Base-by-base conservation (phyloP, 108 stramenopile species). In the Cyclotella sp. region DNA sequence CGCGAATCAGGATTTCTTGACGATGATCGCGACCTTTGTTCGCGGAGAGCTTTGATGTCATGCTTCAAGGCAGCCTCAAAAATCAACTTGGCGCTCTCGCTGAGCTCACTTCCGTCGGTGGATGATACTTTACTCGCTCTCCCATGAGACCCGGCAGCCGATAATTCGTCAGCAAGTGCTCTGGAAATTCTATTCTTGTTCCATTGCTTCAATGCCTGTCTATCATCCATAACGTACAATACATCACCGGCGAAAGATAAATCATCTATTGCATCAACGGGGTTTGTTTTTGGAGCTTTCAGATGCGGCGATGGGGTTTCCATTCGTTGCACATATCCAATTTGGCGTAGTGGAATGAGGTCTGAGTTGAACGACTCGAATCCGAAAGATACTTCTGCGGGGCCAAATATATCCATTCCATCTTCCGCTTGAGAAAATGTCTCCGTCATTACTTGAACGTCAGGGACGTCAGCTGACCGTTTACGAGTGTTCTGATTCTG, bases 101-200 rank as follows among this genome's bases (percentile, higher is more conserved):
- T 79, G n/a, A 79, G 44, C 47, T 79, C 78, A 27, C 71, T 59
- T 22, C 63, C 78, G 13, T 59, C 68, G 27, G 49, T 44, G 24
- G 67, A 70, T 28, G 68, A 54, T 51, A 21, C 41, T 24, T 68
- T 72, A 14, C 64, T 72, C 19, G 28, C 39, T 8, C 51, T 72
- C 8, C 55, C 55, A 22, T 27, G 64, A 22, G 76, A 71, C 21
- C 44, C 63, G 9, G 51, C 64, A 12, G 65, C 81, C 9, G 81
- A 69, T 75, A 82, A 76, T 41, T 82, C 81, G 72, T 82, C 81
- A 34, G 81, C 81, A 24, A 82, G 70, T 52, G 79, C 59, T 62
- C 68, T 79, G 3, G 62, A 21, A 58, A 14, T 58, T 41, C 34
- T 81, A 45, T 53, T 64, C 26, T 63, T 81, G 52, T 74, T 64